Conservation (phyloP, 169 alveolate species). For the Plasmodium vinckei region DNA sequence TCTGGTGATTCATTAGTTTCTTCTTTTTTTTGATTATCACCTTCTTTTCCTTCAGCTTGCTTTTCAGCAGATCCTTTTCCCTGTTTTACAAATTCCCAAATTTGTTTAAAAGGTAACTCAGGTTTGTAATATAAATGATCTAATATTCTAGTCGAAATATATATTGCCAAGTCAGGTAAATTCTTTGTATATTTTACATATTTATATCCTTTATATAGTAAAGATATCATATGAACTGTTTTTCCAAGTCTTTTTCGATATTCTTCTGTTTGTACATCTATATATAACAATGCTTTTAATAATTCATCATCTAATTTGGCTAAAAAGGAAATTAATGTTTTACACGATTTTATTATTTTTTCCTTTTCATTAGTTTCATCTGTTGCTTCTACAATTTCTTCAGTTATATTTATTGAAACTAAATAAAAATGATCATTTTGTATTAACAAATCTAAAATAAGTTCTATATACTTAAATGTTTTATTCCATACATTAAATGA, state of each 20-base stretch:
- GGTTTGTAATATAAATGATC: constrained; percentile 90
- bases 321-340: constrained; percentile 86
- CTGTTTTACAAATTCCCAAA: constrained; percentile 32
- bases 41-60: background rate
- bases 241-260: constrained; percentile 86
- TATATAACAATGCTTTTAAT: constrained; percentile 87
- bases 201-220: constrained; percentile 81
- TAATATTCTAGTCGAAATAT: constrained; percentile 77
- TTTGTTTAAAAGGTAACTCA: constrained; percentile 73
- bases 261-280: constrained; percentile 90
- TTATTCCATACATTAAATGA: constrained; percentile 88
- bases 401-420: constrained; percentile 77
- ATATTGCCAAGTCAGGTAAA: constrained; percentile 80
- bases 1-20: background rate
- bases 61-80: constrained; percentile 9
- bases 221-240: constrained; percentile 83
- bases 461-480: constrained; percentile 84
- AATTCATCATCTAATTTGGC: constrained; percentile 90
- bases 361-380: constrained; percentile 57
- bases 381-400: constrained; percentile 43
- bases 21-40: constrained; percentile 1
- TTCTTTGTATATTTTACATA: constrained; percentile 79
- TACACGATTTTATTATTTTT: constrained; percentile 77
- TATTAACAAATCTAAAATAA: constrained; percentile 81
- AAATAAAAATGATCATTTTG: constrained; percentile 82